These are phyloP conservation scores for Hypoxylon cercidicola DNA, from an alignment of 495 filamentous ascomycete genomes.

Conservation along the genomic window DNA sequence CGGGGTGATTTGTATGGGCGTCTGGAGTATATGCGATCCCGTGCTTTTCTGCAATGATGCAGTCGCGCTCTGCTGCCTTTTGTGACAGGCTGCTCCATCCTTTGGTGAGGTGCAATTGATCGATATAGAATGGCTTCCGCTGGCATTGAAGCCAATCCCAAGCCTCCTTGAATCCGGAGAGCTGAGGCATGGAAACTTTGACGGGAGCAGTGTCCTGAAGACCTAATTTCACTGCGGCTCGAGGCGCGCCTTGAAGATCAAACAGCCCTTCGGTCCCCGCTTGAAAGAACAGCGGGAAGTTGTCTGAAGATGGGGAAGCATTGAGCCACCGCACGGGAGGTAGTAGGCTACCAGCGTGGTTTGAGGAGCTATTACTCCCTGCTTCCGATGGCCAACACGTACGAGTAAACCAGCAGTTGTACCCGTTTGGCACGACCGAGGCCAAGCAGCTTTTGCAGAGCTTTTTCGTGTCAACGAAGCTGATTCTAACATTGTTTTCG, in stretches of 20 bases:
- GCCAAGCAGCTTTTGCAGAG: not conserved
- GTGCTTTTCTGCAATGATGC: conserved; percentile 4
- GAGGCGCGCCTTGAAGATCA: not conserved
- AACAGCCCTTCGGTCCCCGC: not conserved
- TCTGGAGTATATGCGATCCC: not conserved
- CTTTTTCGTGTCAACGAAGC: conserved; percentile 7
- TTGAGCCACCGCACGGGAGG: not conserved
- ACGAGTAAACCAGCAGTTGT: conserved; percentile 2
- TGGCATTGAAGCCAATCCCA: conserved; percentile 8
- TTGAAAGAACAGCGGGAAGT: not conserved
- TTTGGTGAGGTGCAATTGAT: conserved; percentile 11
- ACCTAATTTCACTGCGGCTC: not conserved
- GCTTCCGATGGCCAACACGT: not conserved
- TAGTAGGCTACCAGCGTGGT: not conserved
- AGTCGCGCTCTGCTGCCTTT: conserved; percentile 6
- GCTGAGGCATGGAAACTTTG: not conserved
- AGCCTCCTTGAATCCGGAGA: not conserved
- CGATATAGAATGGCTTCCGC: conserved; percentile 14
- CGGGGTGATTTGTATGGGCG: not conserved
- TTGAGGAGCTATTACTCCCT: not conserved
- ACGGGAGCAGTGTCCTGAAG: not conserved
- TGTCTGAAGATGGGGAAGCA: not conserved
- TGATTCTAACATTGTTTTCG: conserved; percentile 1
- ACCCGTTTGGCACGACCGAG: not conserved
- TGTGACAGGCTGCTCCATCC: conserved; percentile 5